phyloP scores from a whole-genome alignment of 108 stramenopile genomes.

The Nitzschia palea region DNA sequence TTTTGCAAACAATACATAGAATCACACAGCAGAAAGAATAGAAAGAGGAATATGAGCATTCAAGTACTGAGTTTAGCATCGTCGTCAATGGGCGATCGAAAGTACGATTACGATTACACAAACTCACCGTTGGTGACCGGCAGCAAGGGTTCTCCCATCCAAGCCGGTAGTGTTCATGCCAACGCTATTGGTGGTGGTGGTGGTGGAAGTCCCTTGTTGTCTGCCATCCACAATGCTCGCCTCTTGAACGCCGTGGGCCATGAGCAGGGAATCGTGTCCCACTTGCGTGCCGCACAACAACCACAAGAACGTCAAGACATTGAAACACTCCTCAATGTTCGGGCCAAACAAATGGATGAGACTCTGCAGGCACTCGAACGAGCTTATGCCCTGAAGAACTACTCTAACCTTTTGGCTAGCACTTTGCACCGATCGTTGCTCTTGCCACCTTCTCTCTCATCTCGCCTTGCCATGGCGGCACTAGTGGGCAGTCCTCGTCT shows the following conservation, averaged over 20 bases:
- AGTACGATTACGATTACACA: not conserved
- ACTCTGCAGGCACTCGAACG: too few relatives aligned
- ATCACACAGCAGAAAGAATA: not conserved
- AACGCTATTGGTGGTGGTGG: not conserved
- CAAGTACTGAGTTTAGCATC: slow-evolving; percentile 12
- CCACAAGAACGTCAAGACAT: not conserved
- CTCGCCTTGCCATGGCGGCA: not conserved
- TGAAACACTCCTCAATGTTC: too few relatives aligned
- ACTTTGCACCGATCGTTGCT: too few relatives aligned
- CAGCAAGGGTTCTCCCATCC: not conserved
- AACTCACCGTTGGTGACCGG: not conserved
- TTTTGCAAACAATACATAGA: not conserved
- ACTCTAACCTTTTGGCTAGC: not conserved
- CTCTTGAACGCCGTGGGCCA: not conserved
- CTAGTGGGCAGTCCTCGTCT: not conserved
- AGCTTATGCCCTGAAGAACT: too few relatives aligned
- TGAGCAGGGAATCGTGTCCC: slow-evolving; percentile 10
- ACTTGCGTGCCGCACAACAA: not conserved
- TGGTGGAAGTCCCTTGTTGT: not conserved
- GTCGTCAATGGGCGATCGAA: slow-evolving; percentile 4
- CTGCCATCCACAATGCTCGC: not conserved
- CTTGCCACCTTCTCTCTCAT: not conserved
- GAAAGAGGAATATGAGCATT: not conserved
- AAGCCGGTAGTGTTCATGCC: not conserved
- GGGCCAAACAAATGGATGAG: too few relatives aligned